Evolutionary conservation across 306 rosid genomes (phyloP).

Genomic region (Medicago lupulina): DNA sequence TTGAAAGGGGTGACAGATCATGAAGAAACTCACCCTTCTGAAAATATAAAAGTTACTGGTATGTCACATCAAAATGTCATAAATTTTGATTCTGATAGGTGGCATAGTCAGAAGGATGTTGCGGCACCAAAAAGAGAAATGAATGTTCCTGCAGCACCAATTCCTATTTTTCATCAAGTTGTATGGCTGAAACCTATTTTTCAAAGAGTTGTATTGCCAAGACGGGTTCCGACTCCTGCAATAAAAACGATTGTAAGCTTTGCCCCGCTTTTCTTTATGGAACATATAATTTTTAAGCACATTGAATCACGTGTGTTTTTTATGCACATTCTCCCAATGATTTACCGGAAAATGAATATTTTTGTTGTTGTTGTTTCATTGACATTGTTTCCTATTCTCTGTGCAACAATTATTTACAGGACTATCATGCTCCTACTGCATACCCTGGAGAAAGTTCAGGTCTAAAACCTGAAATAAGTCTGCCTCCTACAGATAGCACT

Average conservation of each 20-base stretch:
- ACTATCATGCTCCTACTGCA: slow-evolving; percentile 42
- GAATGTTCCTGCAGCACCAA: slow-evolving; percentile 35
- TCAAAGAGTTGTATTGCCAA: slow-evolving; percentile 55
- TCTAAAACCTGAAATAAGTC: not conserved
- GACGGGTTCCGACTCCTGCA: slow-evolving; percentile 40
- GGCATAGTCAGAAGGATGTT: slow-evolving; percentile 22
- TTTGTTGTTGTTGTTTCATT: slow-evolving; percentile 16
- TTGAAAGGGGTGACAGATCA: slow-evolving; percentile 37
- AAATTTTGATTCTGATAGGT: slow-evolving; percentile 54
- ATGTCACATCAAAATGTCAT: slow-evolving; percentile 43
- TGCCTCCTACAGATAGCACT: slow-evolving; percentile 35
- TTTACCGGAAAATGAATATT: not conserved
- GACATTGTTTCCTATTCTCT: slow-evolving; percentile 38
- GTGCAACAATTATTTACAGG: slow-evolving; percentile 46
- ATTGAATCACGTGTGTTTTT: too few species aligned
- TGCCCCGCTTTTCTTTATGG: not conserved
- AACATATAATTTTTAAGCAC: too few species aligned
- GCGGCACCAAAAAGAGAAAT: not conserved
- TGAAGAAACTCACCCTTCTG: slow-evolving; percentile 29
- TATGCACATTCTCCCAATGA: not conserved
- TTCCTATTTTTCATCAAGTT: slow-evolving; percentile 57
- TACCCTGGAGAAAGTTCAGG: not conserved
- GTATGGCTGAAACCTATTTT: slow-evolving; percentile 53
- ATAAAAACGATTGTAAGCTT: slow-evolving; percentile 58
- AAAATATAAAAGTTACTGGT: slow-evolving; percentile 33